Evolutionary conservation across 75 land plant species (phyloP).

Genomic region (Larix kaempferi): DNA sequence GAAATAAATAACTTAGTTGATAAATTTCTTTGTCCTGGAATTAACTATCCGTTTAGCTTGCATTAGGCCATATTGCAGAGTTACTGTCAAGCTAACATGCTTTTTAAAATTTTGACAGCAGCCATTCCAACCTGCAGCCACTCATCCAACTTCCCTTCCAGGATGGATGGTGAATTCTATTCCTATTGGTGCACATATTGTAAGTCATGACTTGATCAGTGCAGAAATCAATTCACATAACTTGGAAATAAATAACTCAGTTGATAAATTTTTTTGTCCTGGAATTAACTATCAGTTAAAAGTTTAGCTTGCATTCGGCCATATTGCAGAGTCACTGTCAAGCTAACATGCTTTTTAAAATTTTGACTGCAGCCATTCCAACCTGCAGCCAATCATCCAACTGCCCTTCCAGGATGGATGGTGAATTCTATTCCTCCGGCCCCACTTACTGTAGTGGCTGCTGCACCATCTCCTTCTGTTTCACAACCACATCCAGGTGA

Average conservation of each 20-base stretch:
- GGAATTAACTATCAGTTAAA: neutral
- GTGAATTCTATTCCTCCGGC: slow-evolving; percentile 62
- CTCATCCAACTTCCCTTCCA: slow-evolving; percentile 61
- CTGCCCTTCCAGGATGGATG: slow-evolving; percentile 87
- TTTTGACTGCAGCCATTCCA: slow-evolving; percentile 56
- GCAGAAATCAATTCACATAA: neutral
- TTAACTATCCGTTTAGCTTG: neutral
- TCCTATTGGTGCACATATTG: slow-evolving; percentile 64
- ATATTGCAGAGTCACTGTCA: neutral
- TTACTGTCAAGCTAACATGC: neutral
- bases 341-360: neutral
- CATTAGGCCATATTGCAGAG: neutral
- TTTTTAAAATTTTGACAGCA: slow-evolving; percentile 10
- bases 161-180: slow-evolving; percentile 96
- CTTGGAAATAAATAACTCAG: neutral
- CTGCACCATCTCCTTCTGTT: neutral
- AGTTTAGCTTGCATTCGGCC: too few relatives aligned
- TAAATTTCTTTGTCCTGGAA: neutral
- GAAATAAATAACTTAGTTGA: neutral
- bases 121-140: slow-evolving; percentile 76
- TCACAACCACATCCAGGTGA: too few relatives aligned
- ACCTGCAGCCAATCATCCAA: slow-evolving; percentile 60
- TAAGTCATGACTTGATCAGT: slow-evolving; percentile 17
- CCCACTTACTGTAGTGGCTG: slow-evolving; percentile 74
- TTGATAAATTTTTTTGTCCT: neutral